These are phyloP conservation scores for Plectranthus barbatus DNA, from an alignment of 257 asterid genomes.

Conservation along the genomic window DNA sequence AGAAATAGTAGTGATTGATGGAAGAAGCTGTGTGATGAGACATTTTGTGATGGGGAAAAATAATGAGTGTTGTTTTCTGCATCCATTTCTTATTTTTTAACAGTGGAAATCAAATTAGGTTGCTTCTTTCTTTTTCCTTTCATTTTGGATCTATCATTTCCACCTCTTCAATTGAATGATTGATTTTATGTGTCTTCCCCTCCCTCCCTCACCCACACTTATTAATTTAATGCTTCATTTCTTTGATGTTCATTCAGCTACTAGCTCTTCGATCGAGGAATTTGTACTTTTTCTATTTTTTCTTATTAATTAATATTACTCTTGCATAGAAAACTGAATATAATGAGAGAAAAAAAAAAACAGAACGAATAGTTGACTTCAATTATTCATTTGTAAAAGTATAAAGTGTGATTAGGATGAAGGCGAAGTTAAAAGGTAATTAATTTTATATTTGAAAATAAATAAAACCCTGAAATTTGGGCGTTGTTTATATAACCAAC, in stretches of 20 bases:
- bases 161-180: slow-evolving; percentile 33
- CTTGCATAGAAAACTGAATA: too few relatives aligned
- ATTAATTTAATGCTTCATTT: neutral
- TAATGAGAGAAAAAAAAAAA: too few relatives aligned
- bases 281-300: too few relatives aligned
- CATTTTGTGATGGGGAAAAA: neutral
- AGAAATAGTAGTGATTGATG: slow-evolving; percentile 1
- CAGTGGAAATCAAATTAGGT: neutral
- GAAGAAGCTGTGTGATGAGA: slow-evolving; percentile 12
- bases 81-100: neutral
- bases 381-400: too few relatives aligned
- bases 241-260: neutral
- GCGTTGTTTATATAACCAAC: neutral
- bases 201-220: neutral
- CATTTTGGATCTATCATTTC: slow-evolving; percentile 49
- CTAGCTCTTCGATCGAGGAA: neutral
- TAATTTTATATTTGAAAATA: too few relatives aligned
- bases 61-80: neutral
- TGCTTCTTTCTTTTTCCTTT: slow-evolving; percentile 18
- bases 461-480: neutral
- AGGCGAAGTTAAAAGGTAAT: too few relatives aligned
- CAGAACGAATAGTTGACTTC: too few relatives aligned
- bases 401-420: too few relatives aligned
- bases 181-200: slow-evolving; percentile 38
- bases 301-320: too few relatives aligned